These are phyloP conservation scores for Vicia faba DNA, from an alignment of 306 rosid genomes.

Conservation along the genomic window DNA sequence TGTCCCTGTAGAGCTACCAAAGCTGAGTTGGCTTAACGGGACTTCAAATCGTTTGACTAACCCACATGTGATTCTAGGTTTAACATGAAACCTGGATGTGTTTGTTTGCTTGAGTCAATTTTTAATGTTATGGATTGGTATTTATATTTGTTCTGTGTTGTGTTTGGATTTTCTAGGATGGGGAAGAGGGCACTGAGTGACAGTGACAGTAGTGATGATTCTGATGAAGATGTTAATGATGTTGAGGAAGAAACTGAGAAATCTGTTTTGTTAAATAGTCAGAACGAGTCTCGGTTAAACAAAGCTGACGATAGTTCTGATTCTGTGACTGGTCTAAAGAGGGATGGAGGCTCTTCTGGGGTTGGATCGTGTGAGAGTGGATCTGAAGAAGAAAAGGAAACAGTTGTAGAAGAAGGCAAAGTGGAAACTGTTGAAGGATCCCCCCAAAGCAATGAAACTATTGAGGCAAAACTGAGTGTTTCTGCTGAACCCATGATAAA, in stretches of 20 bases:
- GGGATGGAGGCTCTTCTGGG: conserved; percentile 52
- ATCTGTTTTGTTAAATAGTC: conserved; percentile 56
- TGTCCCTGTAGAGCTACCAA: no score
- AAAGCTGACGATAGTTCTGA: conserved; percentile 68
- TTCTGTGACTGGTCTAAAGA: conserved; percentile 65
- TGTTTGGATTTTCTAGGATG: conserved; percentile 63
- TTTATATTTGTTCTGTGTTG: conserved; percentile 30
- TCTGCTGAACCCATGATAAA: conserved; percentile 35
- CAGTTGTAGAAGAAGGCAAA: conserved; percentile 45
- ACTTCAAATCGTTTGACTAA: background rate
- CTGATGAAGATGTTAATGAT: conserved; percentile 50
- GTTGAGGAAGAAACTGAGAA: conserved; percentile 53
- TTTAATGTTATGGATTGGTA: conserved; percentile 28
- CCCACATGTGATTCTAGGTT: background rate
- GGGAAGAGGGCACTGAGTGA: conserved; percentile 72
- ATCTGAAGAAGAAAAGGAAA: conserved; percentile 79
- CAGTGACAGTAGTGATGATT: conserved; percentile 72
- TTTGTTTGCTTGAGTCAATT: background rate
- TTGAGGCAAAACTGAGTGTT: conserved; percentile 12
- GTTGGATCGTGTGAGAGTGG: conserved; percentile 59
- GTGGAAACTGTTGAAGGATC: conserved; percentile 41
- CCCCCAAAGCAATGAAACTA: conserved; percentile 32
- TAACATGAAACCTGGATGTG: background rate
- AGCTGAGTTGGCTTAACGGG: no score
- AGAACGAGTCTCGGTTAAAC: conserved; percentile 52